phyloP scores from a whole-genome alignment of 768 basidiomycete genomes.

The Podaxis sp. region DNA sequence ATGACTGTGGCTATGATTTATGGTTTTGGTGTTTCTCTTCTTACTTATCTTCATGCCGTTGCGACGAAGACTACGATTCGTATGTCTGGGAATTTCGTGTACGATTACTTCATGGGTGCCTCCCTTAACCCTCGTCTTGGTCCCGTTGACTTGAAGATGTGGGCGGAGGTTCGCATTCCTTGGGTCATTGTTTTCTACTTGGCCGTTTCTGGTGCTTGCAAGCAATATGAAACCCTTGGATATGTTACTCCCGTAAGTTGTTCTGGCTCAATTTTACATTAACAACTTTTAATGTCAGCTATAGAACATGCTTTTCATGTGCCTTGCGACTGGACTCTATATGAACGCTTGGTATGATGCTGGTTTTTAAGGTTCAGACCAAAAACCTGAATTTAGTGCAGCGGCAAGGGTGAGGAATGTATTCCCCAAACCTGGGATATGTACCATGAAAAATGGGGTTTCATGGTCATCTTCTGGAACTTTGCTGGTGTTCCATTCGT shows the following conservation, averaged over 20 bases:
- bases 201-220: constrained; percentile 87
- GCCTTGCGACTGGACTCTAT: constrained; percentile 93
- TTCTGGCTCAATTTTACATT: neutral
- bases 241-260: constrained; percentile 84
- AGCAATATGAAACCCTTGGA: constrained; percentile 91
- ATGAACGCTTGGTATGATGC: constrained; percentile 80
- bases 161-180: constrained; percentile 93
- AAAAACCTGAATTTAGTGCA: constrained; percentile 23
- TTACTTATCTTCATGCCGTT: constrained; percentile 77
- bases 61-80: constrained; percentile 77
- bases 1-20: constrained; percentile 96
- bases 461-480: constrained; percentile 99
- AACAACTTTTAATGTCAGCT: neutral
- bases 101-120: constrained; percentile 97
- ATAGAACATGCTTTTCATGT: constrained; percentile 96
- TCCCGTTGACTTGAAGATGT: constrained; percentile 95
- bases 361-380: neutral
- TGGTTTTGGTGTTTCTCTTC: constrained; percentile 77
- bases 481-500: constrained; percentile 91
- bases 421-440: constrained; percentile 99
- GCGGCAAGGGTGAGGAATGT: constrained; percentile 90
- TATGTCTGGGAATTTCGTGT: constrained; percentile 93
- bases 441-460: constrained; percentile 98
- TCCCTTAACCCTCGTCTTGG: constrained; percentile 91
- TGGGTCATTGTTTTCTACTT: constrained; percentile 97